Percentiles rank a stretch among this genome's conserved stretches.
phyloP scores from a whole-genome alignment of 306 rosid species.

The Quercus suber region DNA sequence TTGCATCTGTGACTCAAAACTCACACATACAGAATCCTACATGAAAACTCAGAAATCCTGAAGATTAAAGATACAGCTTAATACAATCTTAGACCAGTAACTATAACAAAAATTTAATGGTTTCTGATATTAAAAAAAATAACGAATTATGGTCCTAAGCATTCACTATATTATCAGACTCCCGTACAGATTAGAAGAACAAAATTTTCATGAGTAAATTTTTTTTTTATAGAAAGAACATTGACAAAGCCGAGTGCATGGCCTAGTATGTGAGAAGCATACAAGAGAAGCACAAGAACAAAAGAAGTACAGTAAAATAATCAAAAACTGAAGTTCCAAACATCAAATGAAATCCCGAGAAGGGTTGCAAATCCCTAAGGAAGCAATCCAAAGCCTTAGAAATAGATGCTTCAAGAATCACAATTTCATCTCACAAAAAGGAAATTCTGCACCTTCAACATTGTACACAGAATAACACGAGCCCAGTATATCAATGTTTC shows the following conservation, averaged over 20 bases:
- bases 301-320: background rate
- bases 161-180: background rate
- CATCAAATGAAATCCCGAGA: background rate
- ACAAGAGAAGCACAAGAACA: background rate
- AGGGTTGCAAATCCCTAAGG: background rate
- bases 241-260: background rate
- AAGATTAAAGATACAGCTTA: background rate
- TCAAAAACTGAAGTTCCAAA: background rate
- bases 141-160: background rate
- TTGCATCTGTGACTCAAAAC: background rate
- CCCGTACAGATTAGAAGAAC: background rate
- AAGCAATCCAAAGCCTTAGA: background rate
- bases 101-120: background rate
- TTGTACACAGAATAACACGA: background rate
- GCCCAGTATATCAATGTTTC: background rate
- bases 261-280: too few species aligned
- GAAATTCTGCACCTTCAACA: background rate
- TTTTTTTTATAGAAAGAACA: background rate
- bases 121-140: too few species aligned
- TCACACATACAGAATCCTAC: background rate
- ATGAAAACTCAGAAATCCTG: conserved; percentile 12
- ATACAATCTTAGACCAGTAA: background rate
- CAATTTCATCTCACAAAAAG: background rate
- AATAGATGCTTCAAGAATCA: background rate
- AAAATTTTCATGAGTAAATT: background rate